phyloP scores from a whole-genome alignment of 257 asterid genomes.

The Gentiana dahurica region DNA sequence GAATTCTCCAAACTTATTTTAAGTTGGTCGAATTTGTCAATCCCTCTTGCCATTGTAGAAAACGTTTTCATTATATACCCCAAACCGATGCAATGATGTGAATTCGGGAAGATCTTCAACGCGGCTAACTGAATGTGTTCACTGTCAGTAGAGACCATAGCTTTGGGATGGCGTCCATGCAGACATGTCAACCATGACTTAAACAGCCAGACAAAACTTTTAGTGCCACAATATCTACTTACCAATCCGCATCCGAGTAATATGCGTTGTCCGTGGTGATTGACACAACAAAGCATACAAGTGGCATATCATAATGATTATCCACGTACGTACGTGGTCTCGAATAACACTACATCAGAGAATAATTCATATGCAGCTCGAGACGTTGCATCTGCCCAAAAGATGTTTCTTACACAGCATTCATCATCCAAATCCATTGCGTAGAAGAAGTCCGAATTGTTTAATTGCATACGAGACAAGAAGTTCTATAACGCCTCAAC shows the following conservation, averaged over 20 bases:
- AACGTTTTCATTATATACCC: constrained; percentile 10
- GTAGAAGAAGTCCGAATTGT: constrained; percentile 44
- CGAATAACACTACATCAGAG: constrained; percentile 37
- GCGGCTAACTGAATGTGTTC: constrained; percentile 22
- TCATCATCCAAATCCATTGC: constrained; percentile 47
- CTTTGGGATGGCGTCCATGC: constrained; percentile 37
- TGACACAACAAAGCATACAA: constrained; percentile 46
- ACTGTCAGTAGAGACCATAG: constrained; percentile 40
- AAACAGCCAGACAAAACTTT: constrained; percentile 43
- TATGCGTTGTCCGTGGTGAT: constrained; percentile 48
- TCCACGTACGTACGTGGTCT: constrained; percentile 47
- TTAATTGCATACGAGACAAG: constrained; percentile 58
- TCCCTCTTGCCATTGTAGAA: constrained; percentile 13
- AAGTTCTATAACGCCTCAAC: constrained; percentile 38
- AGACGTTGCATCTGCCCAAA: constrained; percentile 61
- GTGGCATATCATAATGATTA: constrained; percentile 43
- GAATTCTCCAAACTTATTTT: constrained; percentile 22
- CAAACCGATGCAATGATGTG: constrained; percentile 36
- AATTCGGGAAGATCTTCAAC: constrained; percentile 39
- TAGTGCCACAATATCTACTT: constrained; percentile 43
- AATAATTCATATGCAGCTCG: constrained; percentile 38
- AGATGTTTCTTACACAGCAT: constrained; percentile 36
- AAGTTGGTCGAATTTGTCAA: constrained; percentile 38
- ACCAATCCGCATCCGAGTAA: constrained; percentile 45
- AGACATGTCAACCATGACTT: constrained; percentile 46